Percentiles rank a stretch among this genome's conserved stretches.
Evolutionary conservation across 169 alveolate species (phyloP).

Genomic region (Plasmodium inui): DNA sequence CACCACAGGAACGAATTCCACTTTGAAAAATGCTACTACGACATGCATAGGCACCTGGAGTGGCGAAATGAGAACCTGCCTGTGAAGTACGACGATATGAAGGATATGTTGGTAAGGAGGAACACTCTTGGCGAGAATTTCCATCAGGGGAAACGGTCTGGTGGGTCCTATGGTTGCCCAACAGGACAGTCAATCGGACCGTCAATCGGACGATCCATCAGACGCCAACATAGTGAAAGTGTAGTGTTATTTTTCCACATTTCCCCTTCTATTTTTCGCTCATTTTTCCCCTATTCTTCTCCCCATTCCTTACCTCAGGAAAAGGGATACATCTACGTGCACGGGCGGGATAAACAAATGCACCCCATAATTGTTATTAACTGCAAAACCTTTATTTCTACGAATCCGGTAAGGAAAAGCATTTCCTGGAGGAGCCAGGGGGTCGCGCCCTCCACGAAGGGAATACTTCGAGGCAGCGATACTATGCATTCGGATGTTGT

Average conservation of each 20-base stretch:
- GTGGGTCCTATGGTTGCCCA: slow-evolving; percentile 16
- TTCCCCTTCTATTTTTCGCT: no score
- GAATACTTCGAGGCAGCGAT: no score
- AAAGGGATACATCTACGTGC: slow-evolving; percentile 81
- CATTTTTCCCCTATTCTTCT: neutral
- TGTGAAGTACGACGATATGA: slow-evolving; percentile 68
- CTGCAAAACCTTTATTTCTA: slow-evolving; percentile 40
- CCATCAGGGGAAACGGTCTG: neutral
- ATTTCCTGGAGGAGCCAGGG: neutral
- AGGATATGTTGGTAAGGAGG: slow-evolving; percentile 18
- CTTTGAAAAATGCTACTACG: slow-evolving; percentile 75
- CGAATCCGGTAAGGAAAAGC: slow-evolving; percentile 13
- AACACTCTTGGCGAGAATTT: neutral
- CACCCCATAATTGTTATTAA: slow-evolving; percentile 82
- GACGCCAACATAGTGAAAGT: neutral
- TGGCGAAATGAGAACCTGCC: slow-evolving; percentile 85
- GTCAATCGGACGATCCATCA: neutral
- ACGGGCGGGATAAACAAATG: slow-evolving; percentile 84
- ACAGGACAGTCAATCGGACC: no score
- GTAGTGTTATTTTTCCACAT: neutral
- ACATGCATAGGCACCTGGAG: slow-evolving; percentile 78
- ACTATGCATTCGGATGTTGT: neutral
- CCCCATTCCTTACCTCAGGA: slow-evolving; percentile 28
- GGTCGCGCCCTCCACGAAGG: no score
- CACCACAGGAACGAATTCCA: slow-evolving; percentile 65